These are phyloP conservation scores for Aspergillus novofumigatus DNA, from an alignment of 2,329 filamentous ascomycete species.

Conservation along the genomic window DNA sequence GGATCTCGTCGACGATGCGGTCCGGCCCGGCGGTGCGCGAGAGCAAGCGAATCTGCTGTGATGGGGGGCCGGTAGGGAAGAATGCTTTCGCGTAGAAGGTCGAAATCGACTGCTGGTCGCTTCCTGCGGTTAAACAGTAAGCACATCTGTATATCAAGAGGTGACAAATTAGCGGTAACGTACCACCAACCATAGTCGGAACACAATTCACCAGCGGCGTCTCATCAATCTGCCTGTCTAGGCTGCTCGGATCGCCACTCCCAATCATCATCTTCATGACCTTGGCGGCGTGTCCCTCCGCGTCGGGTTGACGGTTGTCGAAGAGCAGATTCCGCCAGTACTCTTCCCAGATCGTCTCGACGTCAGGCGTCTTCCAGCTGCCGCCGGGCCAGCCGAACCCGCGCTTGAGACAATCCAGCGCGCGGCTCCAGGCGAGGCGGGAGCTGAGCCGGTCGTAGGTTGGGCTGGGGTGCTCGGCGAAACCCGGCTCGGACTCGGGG, in stretches of 20 bases:
- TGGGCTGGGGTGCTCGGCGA: conserved; percentile 62
- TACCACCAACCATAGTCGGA: conserved; percentile 36
- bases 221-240: conserved; percentile 9
- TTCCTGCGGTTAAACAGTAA: conserved; percentile 15
- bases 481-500: conserved; percentile 54
- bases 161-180: conserved; percentile 1
- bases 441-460: conserved; percentile 59
- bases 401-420: conserved; percentile 53
- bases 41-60: conserved; percentile 48
- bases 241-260: conserved; percentile 5
- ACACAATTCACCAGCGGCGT: conserved; percentile 31
- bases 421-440: conserved; percentile 62
- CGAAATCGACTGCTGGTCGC: conserved; percentile 21
- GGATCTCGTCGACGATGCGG: conserved; percentile 56
- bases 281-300: conserved; percentile 12
- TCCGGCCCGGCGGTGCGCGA: conserved; percentile 54
- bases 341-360: conserved; percentile 38
- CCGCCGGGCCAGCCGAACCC: conserved; percentile 48
- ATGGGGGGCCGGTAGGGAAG: conserved; percentile 45
- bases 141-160: neutral
- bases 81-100: conserved; percentile 53
- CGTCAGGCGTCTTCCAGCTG: conserved; percentile 27
- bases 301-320: neutral
- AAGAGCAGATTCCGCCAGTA: conserved; percentile 27
- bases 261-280: conserved; percentile 16